phyloP scores from a whole-genome alignment of 108 stramenopile species.

The Conticribra weissflogii region DNA sequence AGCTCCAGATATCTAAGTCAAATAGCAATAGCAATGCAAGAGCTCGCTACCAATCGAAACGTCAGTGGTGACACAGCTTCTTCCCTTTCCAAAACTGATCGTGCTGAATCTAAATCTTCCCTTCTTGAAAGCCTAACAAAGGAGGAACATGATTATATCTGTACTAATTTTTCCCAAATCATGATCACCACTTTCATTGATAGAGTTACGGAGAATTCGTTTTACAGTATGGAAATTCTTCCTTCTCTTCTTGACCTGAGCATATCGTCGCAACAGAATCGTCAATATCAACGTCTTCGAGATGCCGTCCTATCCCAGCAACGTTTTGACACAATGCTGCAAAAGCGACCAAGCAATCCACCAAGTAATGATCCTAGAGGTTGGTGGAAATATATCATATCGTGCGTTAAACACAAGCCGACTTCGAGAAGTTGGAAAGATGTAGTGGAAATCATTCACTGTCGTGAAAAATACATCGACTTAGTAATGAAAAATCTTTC shows the following conservation, averaged over 20 bases:
- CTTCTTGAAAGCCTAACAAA: conserved; percentile 1
- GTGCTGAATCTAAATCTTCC: background rate
- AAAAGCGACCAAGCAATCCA: conserved; percentile 57
- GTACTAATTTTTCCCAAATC: conserved; percentile 30
- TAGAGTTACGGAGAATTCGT: conserved; percentile 9
- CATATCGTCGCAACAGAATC: conserved; percentile 66
- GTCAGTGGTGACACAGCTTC: conserved; percentile 55
- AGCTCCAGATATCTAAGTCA: conserved; percentile 50
- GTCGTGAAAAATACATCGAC: conserved; percentile 61
- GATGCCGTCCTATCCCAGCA: conserved; percentile 76
- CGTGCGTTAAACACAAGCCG: conserved; percentile 70
- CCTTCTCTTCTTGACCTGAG: conserved; percentile 55
- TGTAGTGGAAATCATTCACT: conserved; percentile 56
- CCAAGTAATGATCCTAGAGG: conserved; percentile 52
- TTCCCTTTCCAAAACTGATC: conserved; percentile 23
- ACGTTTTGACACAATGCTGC: conserved; percentile 84
- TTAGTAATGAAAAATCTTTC: conserved; percentile 67
- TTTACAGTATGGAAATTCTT: conserved; percentile 61
- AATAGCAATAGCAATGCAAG: conserved; percentile 70
- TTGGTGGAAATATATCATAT: conserved; percentile 85
- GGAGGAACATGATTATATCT: conserved; percentile 30
- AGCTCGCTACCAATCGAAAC: conserved; percentile 52
- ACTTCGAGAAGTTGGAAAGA: conserved; percentile 78
- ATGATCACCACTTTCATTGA: conserved; percentile 17
- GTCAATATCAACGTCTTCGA: conserved; percentile 68